Evolutionary conservation across 108 stramenopile genomes (phyloP).

Genomic region (Nitzschia sp.): DNA sequence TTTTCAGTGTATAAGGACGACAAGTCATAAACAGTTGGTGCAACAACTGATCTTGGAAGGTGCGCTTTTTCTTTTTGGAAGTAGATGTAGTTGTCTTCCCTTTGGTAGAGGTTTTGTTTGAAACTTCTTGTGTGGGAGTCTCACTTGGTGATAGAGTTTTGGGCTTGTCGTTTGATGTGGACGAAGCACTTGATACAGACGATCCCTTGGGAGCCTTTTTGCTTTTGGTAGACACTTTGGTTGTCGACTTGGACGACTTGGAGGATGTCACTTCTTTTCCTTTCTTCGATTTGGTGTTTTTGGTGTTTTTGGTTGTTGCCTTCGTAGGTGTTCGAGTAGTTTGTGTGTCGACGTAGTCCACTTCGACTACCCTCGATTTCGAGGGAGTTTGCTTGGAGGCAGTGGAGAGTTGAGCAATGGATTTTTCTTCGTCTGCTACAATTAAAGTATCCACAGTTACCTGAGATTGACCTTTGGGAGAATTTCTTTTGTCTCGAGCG

Average conservation of each 20-base stretch:
- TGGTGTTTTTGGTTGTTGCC: neutral
- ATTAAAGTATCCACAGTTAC: neutral
- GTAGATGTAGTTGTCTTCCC: neutral
- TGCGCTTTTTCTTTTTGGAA: constrained; percentile 47
- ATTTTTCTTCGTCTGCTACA: neutral
- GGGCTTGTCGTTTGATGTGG: neutral
- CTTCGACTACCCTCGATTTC: neutral
- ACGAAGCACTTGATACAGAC: neutral
- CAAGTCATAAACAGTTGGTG: constrained; percentile 61
- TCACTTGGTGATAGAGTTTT: neutral
- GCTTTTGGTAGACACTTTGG: neutral
- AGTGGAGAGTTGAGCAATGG: neutral
- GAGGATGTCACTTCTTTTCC: neutral
- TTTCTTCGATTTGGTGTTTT: neutral
- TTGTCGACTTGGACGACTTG: neutral
- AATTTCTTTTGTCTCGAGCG: neutral
- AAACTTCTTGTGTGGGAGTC: neutral
- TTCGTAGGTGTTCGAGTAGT: neutral
- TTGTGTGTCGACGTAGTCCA: neutral
- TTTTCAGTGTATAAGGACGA: constrained; percentile 69
- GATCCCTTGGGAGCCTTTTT: neutral
- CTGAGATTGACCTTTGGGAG: neutral
- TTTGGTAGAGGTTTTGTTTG: neutral
- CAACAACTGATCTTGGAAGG: constrained; percentile 74
- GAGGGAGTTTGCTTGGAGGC: neutral